Conservation (phyloP, 176 grass and related monocot genomes). For the Pharus latifolius region DNA sequence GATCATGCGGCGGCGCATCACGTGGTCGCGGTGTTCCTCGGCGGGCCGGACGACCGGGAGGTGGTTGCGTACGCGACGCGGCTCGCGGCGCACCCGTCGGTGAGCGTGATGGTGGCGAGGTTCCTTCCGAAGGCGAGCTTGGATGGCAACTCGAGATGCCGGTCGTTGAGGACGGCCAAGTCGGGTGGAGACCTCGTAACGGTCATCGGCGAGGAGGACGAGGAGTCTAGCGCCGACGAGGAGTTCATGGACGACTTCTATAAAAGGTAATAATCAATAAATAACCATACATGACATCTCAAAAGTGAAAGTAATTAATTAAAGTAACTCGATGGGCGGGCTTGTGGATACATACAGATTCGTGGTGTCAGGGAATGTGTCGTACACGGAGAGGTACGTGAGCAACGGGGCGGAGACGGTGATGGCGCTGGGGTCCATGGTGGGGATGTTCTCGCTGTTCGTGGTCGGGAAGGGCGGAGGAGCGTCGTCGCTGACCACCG, state of each 20-base stretch:
- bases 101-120: constrained; percentile 30
- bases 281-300: too few species aligned
- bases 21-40: constrained; percentile 55
- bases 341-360: neutral
- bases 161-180: neutral
- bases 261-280: neutral
- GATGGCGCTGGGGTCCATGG: constrained; percentile 34
- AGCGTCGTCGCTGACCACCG: constrained; percentile 12
- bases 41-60: constrained; percentile 60
- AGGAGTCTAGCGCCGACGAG: constrained; percentile 34
- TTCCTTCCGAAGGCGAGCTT: constrained; percentile 14
- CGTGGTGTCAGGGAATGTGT: constrained; percentile 26
- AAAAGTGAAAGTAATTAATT: too few species aligned
- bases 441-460: constrained; percentile 46
- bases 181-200: neutral
- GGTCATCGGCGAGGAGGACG: constrained; percentile 9
- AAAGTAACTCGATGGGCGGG: neutral
- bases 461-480: constrained; percentile 30
- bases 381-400: constrained; percentile 40
- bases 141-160: neutral
- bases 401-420: constrained; percentile 45
- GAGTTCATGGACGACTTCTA: constrained; percentile 41
- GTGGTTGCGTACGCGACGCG: constrained; percentile 37
- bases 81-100: constrained; percentile 18
- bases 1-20: neutral